A percentile compares a stretch with the other conserved stretches of the same genome.
Conservation (phyloP, 306 rosid species). For the Gynostemma pentaphyllum region DNA sequence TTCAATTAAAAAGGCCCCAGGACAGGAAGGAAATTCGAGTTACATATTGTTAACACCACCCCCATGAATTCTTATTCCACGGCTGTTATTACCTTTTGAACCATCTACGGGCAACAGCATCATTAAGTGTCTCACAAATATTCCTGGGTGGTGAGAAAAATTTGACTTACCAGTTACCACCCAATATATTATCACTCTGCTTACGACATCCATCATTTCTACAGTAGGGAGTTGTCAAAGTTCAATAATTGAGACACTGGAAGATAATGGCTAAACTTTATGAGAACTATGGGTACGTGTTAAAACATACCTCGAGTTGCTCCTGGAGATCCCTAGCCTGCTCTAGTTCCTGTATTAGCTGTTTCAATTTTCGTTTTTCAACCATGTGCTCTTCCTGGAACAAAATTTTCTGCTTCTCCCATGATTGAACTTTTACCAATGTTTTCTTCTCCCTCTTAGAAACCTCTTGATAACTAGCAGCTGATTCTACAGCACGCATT, state of each 20-base stretch:
- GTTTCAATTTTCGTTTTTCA: slow-evolving; percentile 46
- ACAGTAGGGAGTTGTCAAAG: slow-evolving; percentile 1
- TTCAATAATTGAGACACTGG: not conserved
- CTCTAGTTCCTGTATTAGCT: slow-evolving; percentile 43
- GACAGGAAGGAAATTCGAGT: not conserved
- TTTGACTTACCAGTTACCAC: not conserved
- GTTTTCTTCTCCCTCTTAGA: slow-evolving; percentile 72
- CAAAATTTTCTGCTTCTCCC: slow-evolving; percentile 69
- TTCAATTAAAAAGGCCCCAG: not conserved
- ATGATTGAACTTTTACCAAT: slow-evolving; percentile 44
- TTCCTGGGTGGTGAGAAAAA: not conserved
- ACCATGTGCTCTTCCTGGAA: slow-evolving; percentile 53
- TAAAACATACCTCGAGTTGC: slow-evolving; percentile 59
- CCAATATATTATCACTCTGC: not conserved
- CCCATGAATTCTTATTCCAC: not conserved
- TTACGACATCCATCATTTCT: not conserved
- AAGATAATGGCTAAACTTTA: not conserved
- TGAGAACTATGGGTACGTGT: slow-evolving; percentile 1
- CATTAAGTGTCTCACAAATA: not conserved
- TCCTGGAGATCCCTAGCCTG: slow-evolving; percentile 50
- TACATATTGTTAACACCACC: not conserved
- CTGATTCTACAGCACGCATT: slow-evolving; percentile 56
- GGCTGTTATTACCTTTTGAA: slow-evolving; percentile 1
- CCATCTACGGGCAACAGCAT: not conserved
- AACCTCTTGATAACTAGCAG: slow-evolving; percentile 68